phyloP scores from a whole-genome alignment of 164 flowering plant species.

The Berberis vulgaris region DNA sequence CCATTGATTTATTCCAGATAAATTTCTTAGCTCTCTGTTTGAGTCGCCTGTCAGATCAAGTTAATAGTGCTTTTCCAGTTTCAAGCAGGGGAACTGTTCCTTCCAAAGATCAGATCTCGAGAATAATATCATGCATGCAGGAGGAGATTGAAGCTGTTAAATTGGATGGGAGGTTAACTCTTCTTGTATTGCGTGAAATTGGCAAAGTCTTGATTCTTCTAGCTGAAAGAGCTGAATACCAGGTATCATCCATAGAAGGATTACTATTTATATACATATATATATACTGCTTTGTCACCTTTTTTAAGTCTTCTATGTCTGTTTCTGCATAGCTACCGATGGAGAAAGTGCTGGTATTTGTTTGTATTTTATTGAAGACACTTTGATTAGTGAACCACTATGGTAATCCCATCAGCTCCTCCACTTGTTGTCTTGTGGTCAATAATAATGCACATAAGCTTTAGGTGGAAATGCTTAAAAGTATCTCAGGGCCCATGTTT shows the following conservation, averaged over 20 bases:
- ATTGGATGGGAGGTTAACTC: conserved; percentile 74
- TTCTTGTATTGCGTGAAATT: conserved; percentile 79
- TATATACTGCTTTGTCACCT: too few species aligned
- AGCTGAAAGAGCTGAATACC: conserved; percentile 86
- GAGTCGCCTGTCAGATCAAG: conserved; percentile 76
- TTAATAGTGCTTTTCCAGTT: conserved; percentile 70
- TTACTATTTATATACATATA: too few species aligned
- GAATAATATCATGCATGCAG: conserved; percentile 61
- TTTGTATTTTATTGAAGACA: too few species aligned
- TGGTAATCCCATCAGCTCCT: too few species aligned
- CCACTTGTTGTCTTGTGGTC: too few species aligned
- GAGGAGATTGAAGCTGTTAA: conserved; percentile 96
- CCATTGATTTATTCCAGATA: conserved; percentile 77
- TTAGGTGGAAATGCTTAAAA: too few species aligned
- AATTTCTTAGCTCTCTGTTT: conserved; percentile 72
- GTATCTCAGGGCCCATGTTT: too few species aligned
- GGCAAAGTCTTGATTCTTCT: conserved; percentile 67
- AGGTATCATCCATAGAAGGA: conserved; percentile 36
- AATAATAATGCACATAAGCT: too few species aligned
- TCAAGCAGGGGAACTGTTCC: conserved; percentile 82
- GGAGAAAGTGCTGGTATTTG: too few species aligned
- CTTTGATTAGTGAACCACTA: too few species aligned
- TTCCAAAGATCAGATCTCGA: conserved; percentile 84
- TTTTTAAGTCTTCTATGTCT: too few species aligned
- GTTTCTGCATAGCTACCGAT: too few species aligned